Percentiles rank a stretch among this genome's conserved stretches.
Evolutionary conservation across 805 yeast species (phyloP).

Genomic region (Barnettozyma sucrosica): DNA sequence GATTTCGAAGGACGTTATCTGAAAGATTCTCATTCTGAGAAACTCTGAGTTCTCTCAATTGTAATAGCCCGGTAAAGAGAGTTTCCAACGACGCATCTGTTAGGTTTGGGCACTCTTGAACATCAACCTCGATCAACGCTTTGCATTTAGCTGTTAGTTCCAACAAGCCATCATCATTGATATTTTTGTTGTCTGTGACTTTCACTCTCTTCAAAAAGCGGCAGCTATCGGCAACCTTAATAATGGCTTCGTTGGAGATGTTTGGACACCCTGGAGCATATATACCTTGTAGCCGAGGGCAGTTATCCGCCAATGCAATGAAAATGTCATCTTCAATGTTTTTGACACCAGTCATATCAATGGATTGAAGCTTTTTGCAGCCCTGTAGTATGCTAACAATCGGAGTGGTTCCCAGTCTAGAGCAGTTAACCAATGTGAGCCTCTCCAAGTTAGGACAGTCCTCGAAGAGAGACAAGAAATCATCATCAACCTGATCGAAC

Average conservation of each 20-base stretch:
- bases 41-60: constrained; percentile 77
- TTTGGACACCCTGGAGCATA: constrained; percentile 80
- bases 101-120: constrained; percentile 74
- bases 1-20: constrained; percentile 53
- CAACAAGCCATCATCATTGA: constrained; percentile 58
- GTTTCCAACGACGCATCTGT: constrained; percentile 55
- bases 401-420: constrained; percentile 53
- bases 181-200: constrained; percentile 61
- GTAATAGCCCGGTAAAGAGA: constrained; percentile 57
- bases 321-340: constrained; percentile 68
- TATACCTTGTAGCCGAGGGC: constrained; percentile 78
- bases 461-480: constrained; percentile 49
- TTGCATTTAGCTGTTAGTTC: constrained; percentile 68
- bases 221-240: constrained; percentile 53
- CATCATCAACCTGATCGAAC: constrained; percentile 61
- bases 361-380: constrained; percentile 71
- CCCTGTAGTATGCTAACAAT: constrained; percentile 55
- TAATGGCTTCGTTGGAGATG: constrained; percentile 62
- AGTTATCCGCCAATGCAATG: constrained; percentile 57
- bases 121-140: constrained; percentile 80
- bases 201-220: constrained; percentile 78
- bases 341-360: constrained; percentile 78
- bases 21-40: constrained; percentile 67
- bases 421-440: constrained; percentile 78
- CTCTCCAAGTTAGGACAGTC: constrained; percentile 79